phyloP scores from a whole-genome alignment of 345 rosid genomes.

The Lumnitzera racemosa region DNA sequence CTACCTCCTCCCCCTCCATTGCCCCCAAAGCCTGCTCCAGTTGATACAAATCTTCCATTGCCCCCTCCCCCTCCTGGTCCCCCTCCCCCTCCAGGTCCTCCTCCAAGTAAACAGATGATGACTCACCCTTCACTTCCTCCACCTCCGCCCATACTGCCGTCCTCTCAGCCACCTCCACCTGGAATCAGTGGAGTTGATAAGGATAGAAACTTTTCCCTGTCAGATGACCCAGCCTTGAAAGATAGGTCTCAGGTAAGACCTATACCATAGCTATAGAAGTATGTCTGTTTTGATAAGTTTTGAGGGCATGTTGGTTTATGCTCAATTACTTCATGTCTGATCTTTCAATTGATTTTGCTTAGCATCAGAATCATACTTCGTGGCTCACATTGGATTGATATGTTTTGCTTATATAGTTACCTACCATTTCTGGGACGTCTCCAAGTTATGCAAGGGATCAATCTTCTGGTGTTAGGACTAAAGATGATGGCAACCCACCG shows the following conservation, averaged over 20 bases:
- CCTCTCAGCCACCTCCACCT: slow-evolving; percentile 55
- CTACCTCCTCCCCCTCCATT: slow-evolving; percentile 83
- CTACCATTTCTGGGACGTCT: slow-evolving; percentile 58
- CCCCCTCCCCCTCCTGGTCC: slow-evolving; percentile 63
- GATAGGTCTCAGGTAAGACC: slow-evolving; percentile 39
- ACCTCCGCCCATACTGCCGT: slow-evolving; percentile 53
- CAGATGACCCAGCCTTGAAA: slow-evolving; percentile 39
- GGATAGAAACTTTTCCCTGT: slow-evolving; percentile 29
- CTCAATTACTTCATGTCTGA: too few species aligned
- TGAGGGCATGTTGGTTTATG: neutral
- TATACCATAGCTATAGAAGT: neutral
- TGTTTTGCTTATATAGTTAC: slow-evolving; percentile 36
- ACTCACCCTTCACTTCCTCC: slow-evolving; percentile 53
- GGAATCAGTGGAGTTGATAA: slow-evolving; percentile 37
- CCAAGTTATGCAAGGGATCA: slow-evolving; percentile 35
- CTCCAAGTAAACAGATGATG: slow-evolving; percentile 54
- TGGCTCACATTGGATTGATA: slow-evolving; percentile 31
- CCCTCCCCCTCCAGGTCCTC: slow-evolving; percentile 95
- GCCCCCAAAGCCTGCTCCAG: slow-evolving; percentile 56
- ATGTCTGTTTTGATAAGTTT: neutral
- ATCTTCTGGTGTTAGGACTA: slow-evolving; percentile 36
- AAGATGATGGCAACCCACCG: slow-evolving; percentile 36
- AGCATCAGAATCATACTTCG: neutral
- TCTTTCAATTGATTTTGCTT: too few species aligned
- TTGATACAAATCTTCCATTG: slow-evolving; percentile 38